Evolutionary conservation across 2,329 filamentous ascomycete genomes (phyloP).

Genomic region (Davidsoniella neocaledoniae): DNA sequence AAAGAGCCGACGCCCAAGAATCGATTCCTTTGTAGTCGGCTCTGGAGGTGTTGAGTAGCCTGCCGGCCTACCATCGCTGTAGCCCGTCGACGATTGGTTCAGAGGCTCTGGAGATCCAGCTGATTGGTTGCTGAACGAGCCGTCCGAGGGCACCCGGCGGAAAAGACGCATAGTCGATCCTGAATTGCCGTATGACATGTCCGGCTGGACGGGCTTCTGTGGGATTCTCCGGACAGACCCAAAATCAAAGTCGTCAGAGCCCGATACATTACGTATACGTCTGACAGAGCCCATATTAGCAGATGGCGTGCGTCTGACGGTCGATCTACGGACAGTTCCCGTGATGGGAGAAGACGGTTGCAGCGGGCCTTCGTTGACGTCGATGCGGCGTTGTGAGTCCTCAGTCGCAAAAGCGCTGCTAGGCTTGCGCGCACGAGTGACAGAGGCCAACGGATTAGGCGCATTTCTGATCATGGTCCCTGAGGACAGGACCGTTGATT

Average conservation of each 20-base stretch:
- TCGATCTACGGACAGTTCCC: slow-evolving; percentile 44
- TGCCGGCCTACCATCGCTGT: slow-evolving; percentile 49
- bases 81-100: slow-evolving; percentile 22
- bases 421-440: slow-evolving; percentile 2
- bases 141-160: slow-evolving; percentile 64
- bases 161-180: slow-evolving; percentile 86
- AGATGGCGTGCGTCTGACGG: slow-evolving; percentile 18
- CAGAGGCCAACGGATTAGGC: background rate
- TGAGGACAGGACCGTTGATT: slow-evolving; percentile 35
- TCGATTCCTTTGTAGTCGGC: slow-evolving; percentile 59
- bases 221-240: slow-evolving; percentile 11
- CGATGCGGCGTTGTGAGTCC: slow-evolving; percentile 41
- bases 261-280: slow-evolving; percentile 9
- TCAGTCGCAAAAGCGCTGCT: slow-evolving; percentile 24
- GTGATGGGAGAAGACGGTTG: slow-evolving; percentile 36
- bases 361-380: slow-evolving; percentile 43
- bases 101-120: slow-evolving; percentile 21
- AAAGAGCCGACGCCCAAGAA: slow-evolving; percentile 68
- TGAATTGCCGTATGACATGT: slow-evolving; percentile 86
- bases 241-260: slow-evolving; percentile 2
- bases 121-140: slow-evolving; percentile 23
- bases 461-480: background rate
- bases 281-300: slow-evolving; percentile 9
- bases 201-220: slow-evolving; percentile 52
- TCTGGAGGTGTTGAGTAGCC: slow-evolving; percentile 29